Percentiles rank a stretch among this genome's conserved stretches.
Conservation (phyloP, 176 grass and related monocot species). For the Bonia amplexicaulis region DNA sequence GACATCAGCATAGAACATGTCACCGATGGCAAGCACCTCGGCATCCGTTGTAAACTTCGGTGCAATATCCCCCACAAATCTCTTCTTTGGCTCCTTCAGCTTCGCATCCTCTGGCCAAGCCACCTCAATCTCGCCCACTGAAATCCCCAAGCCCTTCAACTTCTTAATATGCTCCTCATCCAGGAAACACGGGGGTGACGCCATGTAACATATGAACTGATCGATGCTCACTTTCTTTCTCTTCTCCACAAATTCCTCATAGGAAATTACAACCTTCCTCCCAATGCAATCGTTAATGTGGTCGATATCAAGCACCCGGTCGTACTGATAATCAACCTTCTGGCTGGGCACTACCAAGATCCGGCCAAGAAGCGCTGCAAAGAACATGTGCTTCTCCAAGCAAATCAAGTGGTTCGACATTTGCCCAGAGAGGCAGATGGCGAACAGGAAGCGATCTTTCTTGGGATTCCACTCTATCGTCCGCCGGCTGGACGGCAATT, state of each 20-base stretch:
- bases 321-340: constrained; percentile 77
- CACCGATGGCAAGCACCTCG: constrained; percentile 77
- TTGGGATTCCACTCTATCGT: constrained; percentile 94
- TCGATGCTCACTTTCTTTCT: constrained; percentile 84
- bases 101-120: constrained; percentile 91
- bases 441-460: constrained; percentile 72
- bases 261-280: constrained; percentile 70
- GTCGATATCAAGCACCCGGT: constrained; percentile 72
- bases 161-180: constrained; percentile 93
- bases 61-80: constrained; percentile 61
- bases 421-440: constrained; percentile 80
- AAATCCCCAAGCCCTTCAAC: constrained; percentile 70
- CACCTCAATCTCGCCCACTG: constrained; percentile 63
- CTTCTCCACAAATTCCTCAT: constrained; percentile 61
- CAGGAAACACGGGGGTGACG: constrained; percentile 75
- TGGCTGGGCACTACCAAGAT: constrained; percentile 70
- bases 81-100: constrained; percentile 82
- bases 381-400: constrained; percentile 99
- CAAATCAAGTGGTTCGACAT: constrained; percentile 99
- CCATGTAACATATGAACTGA: constrained; percentile 80
- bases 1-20: constrained; percentile 87
- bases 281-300: constrained; percentile 83
- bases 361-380: constrained; percentile 75
- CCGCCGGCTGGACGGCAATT: constrained; percentile 40
- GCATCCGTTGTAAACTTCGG: constrained; percentile 70